Conservation (phyloP, 345 rosid genomes). For the Heritiera fomes region DNA sequence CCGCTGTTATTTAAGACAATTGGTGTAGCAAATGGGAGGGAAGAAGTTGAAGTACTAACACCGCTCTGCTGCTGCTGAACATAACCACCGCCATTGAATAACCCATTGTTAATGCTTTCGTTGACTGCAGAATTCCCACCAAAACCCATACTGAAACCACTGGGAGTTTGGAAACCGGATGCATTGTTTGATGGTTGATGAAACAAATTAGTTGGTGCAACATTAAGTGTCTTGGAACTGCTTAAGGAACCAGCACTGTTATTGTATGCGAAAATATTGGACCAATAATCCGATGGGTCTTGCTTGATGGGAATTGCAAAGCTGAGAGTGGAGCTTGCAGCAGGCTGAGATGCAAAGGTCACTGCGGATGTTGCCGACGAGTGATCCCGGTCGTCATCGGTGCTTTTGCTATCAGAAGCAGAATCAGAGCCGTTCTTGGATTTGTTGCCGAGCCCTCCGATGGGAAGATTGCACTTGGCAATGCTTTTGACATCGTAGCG, state of each 20-base stretch:
- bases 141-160: slow-evolving; percentile 35
- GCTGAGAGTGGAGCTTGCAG: slow-evolving; percentile 46
- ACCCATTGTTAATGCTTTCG: slow-evolving; percentile 29
- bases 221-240: slow-evolving; percentile 17
- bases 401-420: slow-evolving; percentile 46
- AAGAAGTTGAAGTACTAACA: slow-evolving; percentile 27
- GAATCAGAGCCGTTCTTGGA: slow-evolving; percentile 51
- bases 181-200: slow-evolving; percentile 19
- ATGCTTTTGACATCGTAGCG: slow-evolving; percentile 92
- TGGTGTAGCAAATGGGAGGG: slow-evolving; percentile 49
- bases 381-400: slow-evolving; percentile 45
- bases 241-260: slow-evolving; percentile 20
- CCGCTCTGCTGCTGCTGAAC: slow-evolving; percentile 28
- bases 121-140: slow-evolving; percentile 26
- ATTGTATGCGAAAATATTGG: slow-evolving; percentile 50
- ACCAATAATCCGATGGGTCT: slow-evolving; percentile 67
- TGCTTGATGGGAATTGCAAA: slow-evolving; percentile 63
- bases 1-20: slow-evolving; percentile 29
- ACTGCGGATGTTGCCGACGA: slow-evolving; percentile 53
- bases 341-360: slow-evolving; percentile 39
- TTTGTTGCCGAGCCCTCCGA: slow-evolving; percentile 62
- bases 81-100: slow-evolving; percentile 38
- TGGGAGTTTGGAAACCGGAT: slow-evolving; percentile 22
- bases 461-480: slow-evolving; percentile 77
- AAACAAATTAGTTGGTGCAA: slow-evolving; percentile 22